Conservation (phyloP, 1,284 basidiomycete genomes). For the Microbotryum intermedium region DNA sequence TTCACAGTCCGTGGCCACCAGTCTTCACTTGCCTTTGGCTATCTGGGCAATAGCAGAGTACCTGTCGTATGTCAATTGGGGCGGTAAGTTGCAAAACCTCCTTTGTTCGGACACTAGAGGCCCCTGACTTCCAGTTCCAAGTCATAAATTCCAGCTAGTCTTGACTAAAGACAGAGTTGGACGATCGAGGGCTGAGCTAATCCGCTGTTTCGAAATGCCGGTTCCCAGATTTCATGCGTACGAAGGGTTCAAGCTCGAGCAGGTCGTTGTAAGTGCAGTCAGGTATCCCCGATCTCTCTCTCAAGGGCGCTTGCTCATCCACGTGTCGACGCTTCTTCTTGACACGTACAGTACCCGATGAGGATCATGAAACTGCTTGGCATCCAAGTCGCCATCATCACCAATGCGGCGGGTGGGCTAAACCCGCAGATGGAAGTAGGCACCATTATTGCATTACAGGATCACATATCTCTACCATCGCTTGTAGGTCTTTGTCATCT, state of each 20-base stretch:
- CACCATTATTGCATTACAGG: constrained; percentile 26
- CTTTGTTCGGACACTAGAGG: no score
- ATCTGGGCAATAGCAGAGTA: constrained; percentile 18
- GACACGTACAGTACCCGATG: constrained; percentile 24
- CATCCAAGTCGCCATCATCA: constrained; percentile 24
- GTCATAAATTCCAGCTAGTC: no score
- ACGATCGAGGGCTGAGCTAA: no score
- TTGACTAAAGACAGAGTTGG: no score
- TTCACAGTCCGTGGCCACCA: constrained; percentile 28
- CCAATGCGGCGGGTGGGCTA: constrained; percentile 34
- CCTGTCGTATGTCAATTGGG: constrained; percentile 33
- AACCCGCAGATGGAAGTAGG: constrained; percentile 26
- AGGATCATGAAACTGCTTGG: constrained; percentile 29
- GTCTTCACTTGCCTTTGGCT: constrained; percentile 30
- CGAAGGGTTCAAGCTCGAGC: constrained; percentile 20
- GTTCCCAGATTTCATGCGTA: constrained; percentile 12
- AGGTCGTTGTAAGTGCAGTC: constrained; percentile 7
- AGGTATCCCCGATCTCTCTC: neutral
- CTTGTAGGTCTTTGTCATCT: constrained; percentile 4
- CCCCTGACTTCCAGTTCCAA: no score
- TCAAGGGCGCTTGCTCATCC: neutral
- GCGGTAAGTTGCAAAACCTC: constrained; percentile 6
- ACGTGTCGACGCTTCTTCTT: neutral
- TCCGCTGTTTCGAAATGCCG: no score
- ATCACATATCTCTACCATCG: constrained; percentile 31